Conservation (phyloP, 2,329 filamentous ascomycete species). For the Ceratocystis cacaofunesta region DNA sequence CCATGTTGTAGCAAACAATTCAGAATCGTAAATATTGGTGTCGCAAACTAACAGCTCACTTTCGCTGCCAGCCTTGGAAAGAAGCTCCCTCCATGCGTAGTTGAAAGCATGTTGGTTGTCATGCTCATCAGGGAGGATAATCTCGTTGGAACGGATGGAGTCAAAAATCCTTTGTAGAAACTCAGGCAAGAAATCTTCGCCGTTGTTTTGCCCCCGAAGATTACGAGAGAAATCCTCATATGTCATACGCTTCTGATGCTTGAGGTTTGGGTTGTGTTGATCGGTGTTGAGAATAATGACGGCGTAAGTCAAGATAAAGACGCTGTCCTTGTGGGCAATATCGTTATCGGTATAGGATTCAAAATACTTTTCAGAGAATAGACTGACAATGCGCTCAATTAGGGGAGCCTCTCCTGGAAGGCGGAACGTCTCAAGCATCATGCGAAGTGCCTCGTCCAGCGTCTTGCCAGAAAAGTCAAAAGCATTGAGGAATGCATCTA, state of each 20-base stretch:
- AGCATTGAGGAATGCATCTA: slow-evolving; percentile 69
- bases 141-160: slow-evolving; percentile 83
- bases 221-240: slow-evolving; percentile 72
- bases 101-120: slow-evolving; percentile 95
- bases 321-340: slow-evolving; percentile 71
- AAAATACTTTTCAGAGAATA: slow-evolving; percentile 77
- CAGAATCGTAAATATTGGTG: slow-evolving; percentile 88
- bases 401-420: slow-evolving; percentile 83
- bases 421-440: slow-evolving; percentile 82
- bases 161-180: slow-evolving; percentile 80
- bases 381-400: slow-evolving; percentile 81
- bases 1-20: slow-evolving; percentile 97
- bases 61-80: slow-evolving; percentile 67
- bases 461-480: slow-evolving; percentile 80
- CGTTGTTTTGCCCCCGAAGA: slow-evolving; percentile 75
- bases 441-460: slow-evolving; percentile 76
- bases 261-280: slow-evolving; percentile 86
- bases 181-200: slow-evolving; percentile 66
- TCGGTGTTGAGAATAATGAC: slow-evolving; percentile 98
- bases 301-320: slow-evolving; percentile 84
- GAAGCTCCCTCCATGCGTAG: slow-evolving; percentile 89
- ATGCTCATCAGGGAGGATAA: slow-evolving; percentile 92
- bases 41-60: slow-evolving; percentile 64
- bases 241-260: slow-evolving; percentile 65
- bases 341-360: slow-evolving; percentile 50